phyloP scores from a whole-genome alignment of 2,329 filamentous ascomycete species.

The Trichoderma koningiopsis region DNA sequence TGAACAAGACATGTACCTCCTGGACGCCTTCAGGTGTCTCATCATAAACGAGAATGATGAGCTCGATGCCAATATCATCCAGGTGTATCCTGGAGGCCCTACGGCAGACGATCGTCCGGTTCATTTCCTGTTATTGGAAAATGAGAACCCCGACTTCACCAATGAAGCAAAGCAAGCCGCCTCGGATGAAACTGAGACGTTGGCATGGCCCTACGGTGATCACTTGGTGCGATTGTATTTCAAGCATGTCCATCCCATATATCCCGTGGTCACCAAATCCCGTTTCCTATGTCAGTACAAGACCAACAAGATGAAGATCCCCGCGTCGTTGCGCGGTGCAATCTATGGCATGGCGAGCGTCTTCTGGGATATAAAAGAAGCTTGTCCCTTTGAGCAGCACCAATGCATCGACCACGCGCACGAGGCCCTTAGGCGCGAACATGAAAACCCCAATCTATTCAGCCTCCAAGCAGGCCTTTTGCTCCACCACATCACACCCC shows the following conservation, averaged over 20 bases:
- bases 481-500: conserved; percentile 48
- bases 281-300: conserved; percentile 46
- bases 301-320: conserved; percentile 42
- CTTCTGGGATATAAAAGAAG: conserved; percentile 43
- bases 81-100: conserved; percentile 43
- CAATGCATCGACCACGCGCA: conserved; percentile 47
- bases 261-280: conserved; percentile 48
- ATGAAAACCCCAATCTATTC: conserved; percentile 50
- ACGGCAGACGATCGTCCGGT: conserved; percentile 43
- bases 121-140: conserved; percentile 49
- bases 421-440: conserved; percentile 46
- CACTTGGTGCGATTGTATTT: conserved; percentile 50
- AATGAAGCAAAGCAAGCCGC: conserved; percentile 41
- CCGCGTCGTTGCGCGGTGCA: conserved; percentile 48
- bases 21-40: conserved; percentile 50
- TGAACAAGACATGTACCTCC: conserved; percentile 51
- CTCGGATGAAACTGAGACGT: conserved; percentile 47
- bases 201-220: conserved; percentile 45
- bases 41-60: conserved; percentile 49
- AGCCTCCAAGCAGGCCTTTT: conserved; percentile 51
- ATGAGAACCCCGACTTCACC: conserved; percentile 49
- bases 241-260: conserved; percentile 47
- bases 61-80: conserved; percentile 49
- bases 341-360: conserved; percentile 48
- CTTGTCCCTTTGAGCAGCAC: conserved; percentile 44